Evolutionary conservation across 2,329 filamentous ascomycete genomes (phyloP).

Genomic region (Penicillium sp.): DNA sequence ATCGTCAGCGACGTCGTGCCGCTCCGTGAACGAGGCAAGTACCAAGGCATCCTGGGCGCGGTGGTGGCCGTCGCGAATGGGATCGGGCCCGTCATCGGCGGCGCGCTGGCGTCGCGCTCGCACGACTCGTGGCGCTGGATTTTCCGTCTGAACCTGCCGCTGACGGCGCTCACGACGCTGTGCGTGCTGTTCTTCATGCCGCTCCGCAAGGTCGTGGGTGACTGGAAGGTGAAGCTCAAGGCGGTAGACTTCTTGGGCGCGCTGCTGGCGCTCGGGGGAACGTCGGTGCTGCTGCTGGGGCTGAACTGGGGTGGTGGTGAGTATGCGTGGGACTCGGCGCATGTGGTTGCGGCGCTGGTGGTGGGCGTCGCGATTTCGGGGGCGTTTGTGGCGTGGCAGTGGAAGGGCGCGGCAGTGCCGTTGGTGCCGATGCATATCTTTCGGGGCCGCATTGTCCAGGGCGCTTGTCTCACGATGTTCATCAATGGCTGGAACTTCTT

Average conservation of each 20-base stretch:
- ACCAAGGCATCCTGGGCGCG: conserved; percentile 55
- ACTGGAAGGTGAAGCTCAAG: conserved; percentile 52
- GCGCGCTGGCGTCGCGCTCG: conserved; percentile 49
- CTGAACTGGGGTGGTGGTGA: conserved; percentile 61
- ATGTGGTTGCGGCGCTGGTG: conserved; percentile 55
- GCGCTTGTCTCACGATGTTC: conserved; percentile 56
- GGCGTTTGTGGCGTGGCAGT: conserved; percentile 35
- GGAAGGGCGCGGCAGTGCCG: conserved; percentile 31
- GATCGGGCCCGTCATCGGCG: conserved; percentile 55
- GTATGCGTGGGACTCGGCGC: conserved; percentile 55
- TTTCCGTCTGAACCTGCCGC: conserved; percentile 54
- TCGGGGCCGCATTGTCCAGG: conserved; percentile 53
- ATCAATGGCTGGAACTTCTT: conserved; percentile 61
- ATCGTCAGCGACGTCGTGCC: conserved; percentile 61
- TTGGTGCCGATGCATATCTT: conserved; percentile 51
- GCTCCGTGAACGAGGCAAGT: conserved; percentile 58
- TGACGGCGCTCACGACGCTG: conserved; percentile 49
- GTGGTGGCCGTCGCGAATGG: conserved; percentile 56
- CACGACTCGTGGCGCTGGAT: conserved; percentile 54
- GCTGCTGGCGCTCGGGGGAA: conserved; percentile 45
- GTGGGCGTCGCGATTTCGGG: conserved; percentile 43
- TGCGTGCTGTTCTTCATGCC: conserved; percentile 58
- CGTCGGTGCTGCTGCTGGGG: conserved; percentile 49
- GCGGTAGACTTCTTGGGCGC: conserved; percentile 54
- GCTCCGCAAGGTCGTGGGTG: conserved; percentile 52